Base-by-base conservation (phyloP, 192 early-diverging fungal genomes). In the Coemansia sp. region DNA sequence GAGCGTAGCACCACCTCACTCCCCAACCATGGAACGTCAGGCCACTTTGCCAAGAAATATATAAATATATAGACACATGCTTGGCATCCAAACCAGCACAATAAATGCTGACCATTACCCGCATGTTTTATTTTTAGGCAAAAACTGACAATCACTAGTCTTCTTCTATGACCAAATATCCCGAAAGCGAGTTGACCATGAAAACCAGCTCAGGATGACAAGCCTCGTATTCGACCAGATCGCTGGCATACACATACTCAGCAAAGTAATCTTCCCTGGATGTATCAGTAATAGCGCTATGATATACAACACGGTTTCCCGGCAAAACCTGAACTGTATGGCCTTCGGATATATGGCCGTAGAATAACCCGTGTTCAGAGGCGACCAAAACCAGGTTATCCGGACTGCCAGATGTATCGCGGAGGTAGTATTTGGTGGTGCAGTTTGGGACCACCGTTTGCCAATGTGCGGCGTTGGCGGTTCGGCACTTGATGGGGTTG, bases 201-300 rank as follows among this genome's bases (percentile, higher is more conserved):
- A 17, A 23, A 13, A 49, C 10, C 7, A 49, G 14, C n/a, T 49
- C 46, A 8, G 6, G 15, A 4, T 31, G 9, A 7, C 27, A 13
- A 5, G 31, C 46, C 10, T 1, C 14, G n/a, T 49, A 49, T 15
- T 49, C 46, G 14, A 2, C 27, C 5, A 49, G 46, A 29, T 49
- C 46, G n/a, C 46, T 49, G n/a, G 46, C 26, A 33, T 25, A 49
- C 6, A 49, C 46, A 4, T 49, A 15, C 15, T 49, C 46, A 17
- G 46, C 46, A 49, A 49, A 49, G 25, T 49, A 49, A 15, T 49
- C 46, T 8, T 33, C 30, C 6, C 27, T 27, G 2, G 31, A 10
- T 8, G 11, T 23, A 17, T 11, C 46, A 10, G 11, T 23, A 17
- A 4, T 27, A 10, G 46, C 27, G 29, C 18, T 30, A 15, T 49